Base-by-base conservation (phyloP, 2,329 filamentous ascomycete species). In the Claviceps sp. region DNA sequence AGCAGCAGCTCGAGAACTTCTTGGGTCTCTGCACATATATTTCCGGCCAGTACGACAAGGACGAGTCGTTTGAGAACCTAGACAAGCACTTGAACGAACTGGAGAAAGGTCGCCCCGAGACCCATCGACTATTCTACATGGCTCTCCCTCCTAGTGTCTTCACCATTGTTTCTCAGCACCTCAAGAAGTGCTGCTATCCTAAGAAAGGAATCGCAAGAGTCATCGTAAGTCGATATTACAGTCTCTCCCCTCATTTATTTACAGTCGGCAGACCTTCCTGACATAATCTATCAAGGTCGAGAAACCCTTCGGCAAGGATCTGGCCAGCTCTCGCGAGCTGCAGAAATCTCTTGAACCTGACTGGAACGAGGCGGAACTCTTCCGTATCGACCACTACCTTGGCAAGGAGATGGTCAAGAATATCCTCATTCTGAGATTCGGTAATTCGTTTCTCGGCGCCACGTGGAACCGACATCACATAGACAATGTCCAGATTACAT, bases 361-460 rank as follows among this genome's bases (percentile, higher is more conserved):
- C 73, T 98, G 93, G 94, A 93, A 87, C 65, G 94, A 98, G 72
- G 91, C 97, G 51, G 93, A 98, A 74, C 84, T 98, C 60, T 98
- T 94, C 83, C 89, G 93, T 66, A 98, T 98, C 64, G 93, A 98
- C 70, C 93, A 98, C 75, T 98, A 98, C 71, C 82, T 98, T 47
- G 94, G 94, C 64, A 98, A 98, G 79, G 93, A 98, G 74, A 98
- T 98, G 93, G 93, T 98, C 64, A 98, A 98, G 83, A 98, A 98
- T 74, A 94, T 98, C 61, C 79, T 98, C 59, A 96, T 98, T 61
- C 81, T 98, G 60, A 82, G 94, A 67, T 98, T 98, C 67, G 94
- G 93, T 62, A 98, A 98, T 76, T 90, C 95, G 60, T 98, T 98
- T 79, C 87, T 98, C 62, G 90, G 90, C 59, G 91, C 93, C 44